phyloP scores from a whole-genome alignment of 441 rosid species.

The Populus hybrid region DNA sequence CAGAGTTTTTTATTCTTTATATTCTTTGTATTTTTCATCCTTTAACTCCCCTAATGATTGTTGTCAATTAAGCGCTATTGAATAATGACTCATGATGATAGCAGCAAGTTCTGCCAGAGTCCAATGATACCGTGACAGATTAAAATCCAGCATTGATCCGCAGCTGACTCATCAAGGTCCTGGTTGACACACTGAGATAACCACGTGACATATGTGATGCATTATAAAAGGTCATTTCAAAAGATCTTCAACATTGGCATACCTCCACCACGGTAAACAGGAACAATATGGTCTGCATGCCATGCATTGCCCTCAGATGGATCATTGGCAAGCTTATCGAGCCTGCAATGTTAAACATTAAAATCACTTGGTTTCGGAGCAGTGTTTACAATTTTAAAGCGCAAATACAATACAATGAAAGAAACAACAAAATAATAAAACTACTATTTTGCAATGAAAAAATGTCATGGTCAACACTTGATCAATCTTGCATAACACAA shows the following conservation, averaged over 20 bases:
- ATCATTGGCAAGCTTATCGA: constrained; percentile 70
- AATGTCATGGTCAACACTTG: neutral
- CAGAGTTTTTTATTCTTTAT: neutral
- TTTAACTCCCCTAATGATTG: neutral
- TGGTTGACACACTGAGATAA: neutral
- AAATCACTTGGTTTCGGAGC: constrained; percentile 5
- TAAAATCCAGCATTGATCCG: neutral
- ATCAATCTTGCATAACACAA: neutral
- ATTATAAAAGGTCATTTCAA: neutral
- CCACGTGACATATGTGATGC: neutral
- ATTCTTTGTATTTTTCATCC: too few relatives aligned
- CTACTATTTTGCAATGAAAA: neutral
- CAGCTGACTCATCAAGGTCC: neutral
- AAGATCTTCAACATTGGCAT: constrained; percentile 1
- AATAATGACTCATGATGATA: too few relatives aligned
- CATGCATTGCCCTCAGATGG: constrained; percentile 91
- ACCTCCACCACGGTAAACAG: constrained; percentile 97
- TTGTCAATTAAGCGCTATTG: neutral
- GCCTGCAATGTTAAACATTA: constrained; percentile 41
- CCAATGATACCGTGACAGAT: neutral
- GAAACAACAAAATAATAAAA: neutral
- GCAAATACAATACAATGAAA: neutral
- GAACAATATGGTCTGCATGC: constrained; percentile 95
- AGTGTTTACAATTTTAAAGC: neutral
- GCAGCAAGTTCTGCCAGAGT: neutral